Percentiles rank a stretch among this genome's conserved stretches.
phyloP scores from a whole-genome alignment of 768 basidiomycete genomes.

The Leucosporidium scottii region DNA sequence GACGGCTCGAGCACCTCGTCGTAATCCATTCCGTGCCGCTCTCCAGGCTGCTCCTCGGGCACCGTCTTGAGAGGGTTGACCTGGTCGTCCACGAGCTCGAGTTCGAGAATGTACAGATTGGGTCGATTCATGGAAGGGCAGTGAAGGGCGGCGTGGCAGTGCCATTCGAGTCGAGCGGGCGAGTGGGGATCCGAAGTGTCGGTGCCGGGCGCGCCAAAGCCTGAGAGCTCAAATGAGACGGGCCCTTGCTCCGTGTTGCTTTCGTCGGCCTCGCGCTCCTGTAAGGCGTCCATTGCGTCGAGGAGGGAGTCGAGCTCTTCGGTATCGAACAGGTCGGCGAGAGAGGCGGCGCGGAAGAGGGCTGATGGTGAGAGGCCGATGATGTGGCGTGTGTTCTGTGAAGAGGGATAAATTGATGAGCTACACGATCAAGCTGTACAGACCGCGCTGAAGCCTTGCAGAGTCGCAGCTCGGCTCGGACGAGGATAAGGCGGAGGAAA shows the following conservation, averaged over 20 bases:
- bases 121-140: constrained; percentile 42
- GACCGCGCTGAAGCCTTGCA: not conserved
- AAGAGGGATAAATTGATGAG: not conserved
- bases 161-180: constrained; percentile 51
- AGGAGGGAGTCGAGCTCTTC: constrained; percentile 60
- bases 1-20: constrained; percentile 28
- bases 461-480: not conserved
- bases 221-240: constrained; percentile 63
- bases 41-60: not conserved
- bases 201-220: constrained; percentile 62
- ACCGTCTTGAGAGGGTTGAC: constrained; percentile 57
- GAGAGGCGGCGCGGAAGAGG: constrained; percentile 65
- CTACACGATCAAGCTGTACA: not conserved
- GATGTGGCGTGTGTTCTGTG: constrained; percentile 65
- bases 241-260: constrained; percentile 44
- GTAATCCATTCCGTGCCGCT: constrained; percentile 32
- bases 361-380: constrained; percentile 64
- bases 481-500: not conserved
- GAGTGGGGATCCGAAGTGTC: constrained; percentile 39
- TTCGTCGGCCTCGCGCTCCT: constrained; percentile 48
- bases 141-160: constrained; percentile 64
- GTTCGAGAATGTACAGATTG: constrained; percentile 54
- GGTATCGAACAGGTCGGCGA: constrained; percentile 62
- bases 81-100: constrained; percentile 65
- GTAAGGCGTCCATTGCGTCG: constrained; percentile 65